Evolutionary conservation across 768 basidiomycete genomes (phyloP), one percentile per base, ranked within the genome.

Genomic region (Phlebiopsis gigantea): DNA sequence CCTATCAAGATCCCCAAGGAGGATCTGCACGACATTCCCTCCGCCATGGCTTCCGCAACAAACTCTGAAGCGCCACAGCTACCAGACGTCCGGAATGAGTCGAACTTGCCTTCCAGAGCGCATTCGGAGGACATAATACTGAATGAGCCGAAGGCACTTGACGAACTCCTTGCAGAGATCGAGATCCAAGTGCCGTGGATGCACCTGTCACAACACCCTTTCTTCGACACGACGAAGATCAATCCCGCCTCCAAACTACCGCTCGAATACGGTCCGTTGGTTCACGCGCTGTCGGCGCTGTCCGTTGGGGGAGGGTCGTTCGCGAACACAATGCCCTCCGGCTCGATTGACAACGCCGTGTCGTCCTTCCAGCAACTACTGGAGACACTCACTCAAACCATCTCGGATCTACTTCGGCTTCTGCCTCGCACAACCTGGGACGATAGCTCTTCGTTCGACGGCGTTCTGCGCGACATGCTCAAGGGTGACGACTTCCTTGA

Each of bases 351-450:
- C 68, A 89, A 90, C 29, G 90, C 91, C 1, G 90, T 93, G 26
- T 87, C 89, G 2, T 91, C 90, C 14, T 93, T 93, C 74, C 90
- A 94, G 63, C 90, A 92, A 64, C 75, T 94, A 0, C 75, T 94
- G 43, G 91, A 93, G 74, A 93, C 90, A 0, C 73, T 94, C 44
- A 94, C 91, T 0, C 90, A 93, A 64, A 93, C 90, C 0, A 93
- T 94, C 62, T 93, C 91, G 4, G 91, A 92, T 61, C 72, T 94
- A 26, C 75, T 94, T 41, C 86, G 89, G 6, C 79, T 93, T 29
- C 83, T 94, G 57, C 92, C 91, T 17, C 86, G 90, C 14, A 90
- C 88, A 9, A 92, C 90, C 1, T 93, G 90, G 91, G 88, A 91
- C 57, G 90, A 93, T 64, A 90, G 87, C 60, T 91, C 91, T 0